These are phyloP conservation scores for Fraxinus albicans DNA, from an alignment of 305 asterid genomes.

Conservation along the genomic window DNA sequence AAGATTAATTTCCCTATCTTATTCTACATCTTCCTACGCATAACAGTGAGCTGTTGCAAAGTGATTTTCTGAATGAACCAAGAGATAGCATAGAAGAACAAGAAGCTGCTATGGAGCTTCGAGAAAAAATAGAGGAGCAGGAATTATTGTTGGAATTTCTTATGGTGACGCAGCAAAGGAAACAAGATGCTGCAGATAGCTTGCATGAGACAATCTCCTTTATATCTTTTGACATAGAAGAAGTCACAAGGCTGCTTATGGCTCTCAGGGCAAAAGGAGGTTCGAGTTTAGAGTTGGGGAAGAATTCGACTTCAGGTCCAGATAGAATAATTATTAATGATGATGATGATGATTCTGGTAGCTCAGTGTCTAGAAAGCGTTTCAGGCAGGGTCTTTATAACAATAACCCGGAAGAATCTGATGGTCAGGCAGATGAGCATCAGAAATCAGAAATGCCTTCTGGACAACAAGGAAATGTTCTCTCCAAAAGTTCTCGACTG, in stretches of 20 bases:
- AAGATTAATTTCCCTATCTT: slow-evolving; percentile 15
- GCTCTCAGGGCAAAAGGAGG: slow-evolving; percentile 50
- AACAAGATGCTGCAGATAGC: slow-evolving; percentile 66
- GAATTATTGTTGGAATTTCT: slow-evolving; percentile 88
- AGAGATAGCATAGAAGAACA: slow-evolving; percentile 79
- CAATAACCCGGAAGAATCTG: slow-evolving; percentile 34
- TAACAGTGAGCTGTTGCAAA: slow-evolving; percentile 77
- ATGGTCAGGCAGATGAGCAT: slow-evolving; percentile 30
- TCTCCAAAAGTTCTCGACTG: slow-evolving; percentile 62
- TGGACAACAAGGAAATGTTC: slow-evolving; percentile 41
- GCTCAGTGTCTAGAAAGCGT: slow-evolving; percentile 72
- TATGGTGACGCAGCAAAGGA: slow-evolving; percentile 64
- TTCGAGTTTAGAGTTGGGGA: slow-evolving; percentile 32
- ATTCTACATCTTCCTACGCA: slow-evolving; percentile 10
- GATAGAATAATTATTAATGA: slow-evolving; percentile 23
- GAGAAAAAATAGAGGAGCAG: slow-evolving; percentile 84
- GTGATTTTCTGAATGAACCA: slow-evolving; percentile 84
- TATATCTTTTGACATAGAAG: slow-evolving; percentile 76
- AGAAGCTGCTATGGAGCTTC: slow-evolving; percentile 76
- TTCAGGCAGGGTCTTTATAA: slow-evolving; percentile 50
- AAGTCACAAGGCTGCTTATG: slow-evolving; percentile 61
- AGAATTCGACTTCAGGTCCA: slow-evolving; percentile 37
- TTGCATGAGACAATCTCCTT: slow-evolving; percentile 62
- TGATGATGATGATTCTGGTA: slow-evolving; percentile 58
- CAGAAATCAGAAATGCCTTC: slow-evolving; percentile 37